These are phyloP conservation scores for Pterula multifida DNA, from an alignment of 1,284 basidiomycete genomes.

Conservation along the genomic window DNA sequence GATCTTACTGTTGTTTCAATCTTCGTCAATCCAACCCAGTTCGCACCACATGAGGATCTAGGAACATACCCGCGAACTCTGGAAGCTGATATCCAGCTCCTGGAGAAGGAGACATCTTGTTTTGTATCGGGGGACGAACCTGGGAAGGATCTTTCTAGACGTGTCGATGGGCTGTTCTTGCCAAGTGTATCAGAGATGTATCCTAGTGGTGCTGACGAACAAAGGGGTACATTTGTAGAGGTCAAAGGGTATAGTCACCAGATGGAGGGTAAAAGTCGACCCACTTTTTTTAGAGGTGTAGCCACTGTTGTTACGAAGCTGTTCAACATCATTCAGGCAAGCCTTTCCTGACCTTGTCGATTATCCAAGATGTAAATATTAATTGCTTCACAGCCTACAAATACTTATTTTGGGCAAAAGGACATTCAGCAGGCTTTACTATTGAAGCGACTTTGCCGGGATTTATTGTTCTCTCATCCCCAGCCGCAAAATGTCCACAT, in stretches of 20 bases:
- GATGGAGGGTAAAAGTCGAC: slow-evolving; percentile 79
- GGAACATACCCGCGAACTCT: slow-evolving; percentile 84
- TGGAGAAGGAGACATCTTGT: slow-evolving; percentile 23
- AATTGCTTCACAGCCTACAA: slow-evolving; percentile 54
- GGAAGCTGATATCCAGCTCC: slow-evolving; percentile 47
- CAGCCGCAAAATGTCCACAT: slow-evolving; percentile 62
- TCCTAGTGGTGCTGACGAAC: slow-evolving; percentile 63
- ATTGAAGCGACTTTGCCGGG: slow-evolving; percentile 72
- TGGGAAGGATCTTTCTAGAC: slow-evolving; percentile 26
- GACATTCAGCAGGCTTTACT: slow-evolving; percentile 95
- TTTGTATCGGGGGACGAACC: slow-evolving; percentile 11
- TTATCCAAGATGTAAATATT: background rate
- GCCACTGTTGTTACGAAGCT: slow-evolving; percentile 93
- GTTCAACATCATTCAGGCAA: slow-evolving; percentile 83
- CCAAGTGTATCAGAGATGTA: slow-evolving; percentile 80
- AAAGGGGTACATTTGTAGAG: slow-evolving; percentile 85
- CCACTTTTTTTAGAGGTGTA: slow-evolving; percentile 93
- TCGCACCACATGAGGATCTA: slow-evolving; percentile 92
- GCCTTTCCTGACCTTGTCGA: slow-evolving; percentile 10
- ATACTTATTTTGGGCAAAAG: slow-evolving; percentile 95
- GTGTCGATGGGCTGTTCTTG: slow-evolving; percentile 45
- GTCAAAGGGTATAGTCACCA: slow-evolving; percentile 79
- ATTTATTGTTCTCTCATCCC: slow-evolving; percentile 75
- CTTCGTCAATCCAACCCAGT: slow-evolving; percentile 97
- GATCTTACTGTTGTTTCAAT: slow-evolving; percentile 89